Evolutionary conservation across 805 yeast genomes (phyloP).

Genomic region (Nakazawaea holstii): DNA sequence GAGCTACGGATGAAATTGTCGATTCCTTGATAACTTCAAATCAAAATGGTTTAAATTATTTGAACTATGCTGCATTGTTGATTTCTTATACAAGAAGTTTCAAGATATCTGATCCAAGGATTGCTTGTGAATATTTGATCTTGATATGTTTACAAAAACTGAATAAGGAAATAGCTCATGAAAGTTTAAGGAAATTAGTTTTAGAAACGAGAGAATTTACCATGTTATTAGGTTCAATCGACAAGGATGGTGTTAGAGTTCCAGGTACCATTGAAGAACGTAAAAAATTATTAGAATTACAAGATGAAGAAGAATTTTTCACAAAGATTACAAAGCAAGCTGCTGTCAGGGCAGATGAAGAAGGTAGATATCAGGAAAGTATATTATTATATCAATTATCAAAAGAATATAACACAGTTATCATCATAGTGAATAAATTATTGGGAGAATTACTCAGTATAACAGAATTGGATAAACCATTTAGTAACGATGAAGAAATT

Average conservation of each 20-base stretch:
- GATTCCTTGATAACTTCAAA: constrained; percentile 32
- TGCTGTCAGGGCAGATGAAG: constrained; percentile 84
- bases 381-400: constrained; percentile 80
- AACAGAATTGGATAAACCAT: constrained; percentile 60
- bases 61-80: constrained; percentile 56
- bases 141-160: constrained; percentile 56
- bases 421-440: constrained; percentile 65
- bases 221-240: constrained; percentile 76
- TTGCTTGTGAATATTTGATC: constrained; percentile 85
- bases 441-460: constrained; percentile 74
- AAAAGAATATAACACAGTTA: constrained; percentile 80
- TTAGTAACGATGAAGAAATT: constrained; percentile 42
- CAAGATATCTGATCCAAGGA: constrained; percentile 79
- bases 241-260: constrained; percentile 66
- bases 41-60: constrained; percentile 14
- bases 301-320: constrained; percentile 54
- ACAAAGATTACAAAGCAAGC: constrained; percentile 75
- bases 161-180: constrained; percentile 53
- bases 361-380: constrained; percentile 84
- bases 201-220: constrained; percentile 82
- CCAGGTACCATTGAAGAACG: constrained; percentile 85
- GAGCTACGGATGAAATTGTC: constrained; percentile 31
- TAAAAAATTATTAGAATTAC: constrained; percentile 55
- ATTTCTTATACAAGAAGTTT: constrained; percentile 81
- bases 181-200: constrained; percentile 77